phyloP scores from a whole-genome alignment of 176 grass and related monocot species.

The Melocanna baccifera region DNA sequence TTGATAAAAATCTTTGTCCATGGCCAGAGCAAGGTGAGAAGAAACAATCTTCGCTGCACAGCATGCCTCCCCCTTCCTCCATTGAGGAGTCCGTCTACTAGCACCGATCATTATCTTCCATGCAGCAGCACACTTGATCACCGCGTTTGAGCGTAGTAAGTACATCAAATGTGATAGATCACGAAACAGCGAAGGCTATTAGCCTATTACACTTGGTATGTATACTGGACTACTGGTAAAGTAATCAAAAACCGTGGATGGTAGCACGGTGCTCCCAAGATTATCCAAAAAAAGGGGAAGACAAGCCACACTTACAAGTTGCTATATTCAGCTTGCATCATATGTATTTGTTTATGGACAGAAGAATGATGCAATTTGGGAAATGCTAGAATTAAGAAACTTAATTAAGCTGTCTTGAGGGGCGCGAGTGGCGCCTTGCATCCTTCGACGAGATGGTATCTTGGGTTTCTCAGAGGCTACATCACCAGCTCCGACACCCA shows the following conservation, averaged over 20 bases:
- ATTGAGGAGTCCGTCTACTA: background rate
- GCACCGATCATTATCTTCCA: background rate
- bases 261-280: background rate
- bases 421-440: background rate
- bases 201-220: slow-evolving; percentile 8
- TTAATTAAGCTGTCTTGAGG: slow-evolving; percentile 12
- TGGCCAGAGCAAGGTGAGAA: background rate
- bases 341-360: slow-evolving; percentile 45
- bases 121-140: background rate
- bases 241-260: slow-evolving; percentile 18
- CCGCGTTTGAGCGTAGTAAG: background rate
- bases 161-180: slow-evolving; percentile 16
- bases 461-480: background rate
- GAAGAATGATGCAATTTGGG: slow-evolving; percentile 44
- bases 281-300: background rate
- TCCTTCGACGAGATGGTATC: background rate
- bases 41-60: background rate
- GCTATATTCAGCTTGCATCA: slow-evolving; percentile 30
- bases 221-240: background rate
- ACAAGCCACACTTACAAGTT: slow-evolving; percentile 25
- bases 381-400: slow-evolving; percentile 17
- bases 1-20: background rate
- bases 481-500: slow-evolving; percentile 83
- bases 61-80: background rate
- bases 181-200: slow-evolving; percentile 21